Base-by-base conservation (phyloP, 176 grass and related monocot genomes). In the Alloteropsis semialata region DNA sequence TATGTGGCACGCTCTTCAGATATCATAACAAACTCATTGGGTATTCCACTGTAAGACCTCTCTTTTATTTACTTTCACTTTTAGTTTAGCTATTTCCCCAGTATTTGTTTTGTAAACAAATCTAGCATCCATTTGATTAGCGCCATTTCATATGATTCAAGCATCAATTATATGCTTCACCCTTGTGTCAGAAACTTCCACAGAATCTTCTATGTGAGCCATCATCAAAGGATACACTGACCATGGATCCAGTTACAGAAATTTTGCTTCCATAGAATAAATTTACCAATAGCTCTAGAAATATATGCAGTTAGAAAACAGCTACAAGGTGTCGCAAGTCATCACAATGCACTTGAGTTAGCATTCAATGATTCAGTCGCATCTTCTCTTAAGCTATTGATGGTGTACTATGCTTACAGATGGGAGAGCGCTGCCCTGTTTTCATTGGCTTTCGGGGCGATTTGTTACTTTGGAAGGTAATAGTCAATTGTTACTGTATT, bases 1-100 rank as follows among this genome's bases (percentile, higher is more conserved):
- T 98, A 98, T 19, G 88, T 98, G 81, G 96, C 96, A 65, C 96
- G 90, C 69, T 92, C 96, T 89, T 98, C 96, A 80, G 90, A 98
- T 80, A 95, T 98, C 90, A 83, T 98, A 84, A 95, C 96, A 64
- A 95, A 85, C 68, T 66, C 78, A 71, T 44, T 95, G 30, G 84
- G 87, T 56, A 91, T 98, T 76, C 92, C 96, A 82, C 59, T 95
- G 96, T 98, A 94, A 84, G 91, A 82, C 53, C 29, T 38, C 65
- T 16, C n/a, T 55, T 85, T 15, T 33, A 55, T 53, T 89, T 37
- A 43, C 44, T 78, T 83, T 85, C 48, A 45, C 16, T 74, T 74
- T 32, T 60, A 62, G 25, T 2, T 75, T 50, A 68, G 11, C 16
- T 43, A 61, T 80, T 86, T 58, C 34, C 8, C 39, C 39, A 42